Evolutionary conservation across 345 rosid genomes (phyloP).

Genomic region (Dipteronia dyeriana): DNA sequence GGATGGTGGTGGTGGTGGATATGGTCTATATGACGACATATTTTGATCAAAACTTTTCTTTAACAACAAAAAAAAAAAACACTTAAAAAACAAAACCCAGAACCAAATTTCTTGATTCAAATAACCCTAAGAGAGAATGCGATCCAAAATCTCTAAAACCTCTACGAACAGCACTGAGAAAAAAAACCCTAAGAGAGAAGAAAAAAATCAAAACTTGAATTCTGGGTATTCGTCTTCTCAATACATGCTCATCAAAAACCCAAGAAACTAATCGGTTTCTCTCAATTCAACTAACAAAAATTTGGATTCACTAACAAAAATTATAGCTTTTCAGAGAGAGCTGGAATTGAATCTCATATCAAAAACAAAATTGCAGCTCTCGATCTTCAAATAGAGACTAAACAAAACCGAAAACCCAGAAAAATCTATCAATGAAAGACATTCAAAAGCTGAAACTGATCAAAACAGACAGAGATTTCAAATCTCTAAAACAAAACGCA

Average conservation of each 20-base stretch:
- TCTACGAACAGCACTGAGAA: background rate
- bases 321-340: background rate
- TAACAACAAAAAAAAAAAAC: too few species aligned
- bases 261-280: background rate
- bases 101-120: background rate
- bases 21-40: conserved; percentile 55
- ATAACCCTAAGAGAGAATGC: conserved; percentile 11
- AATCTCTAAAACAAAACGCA: background rate
- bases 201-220: background rate
- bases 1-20: conserved; percentile 54
- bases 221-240: background rate
- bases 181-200: background rate
- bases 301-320: background rate
- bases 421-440: background rate
- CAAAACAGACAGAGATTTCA: background rate
- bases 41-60: conserved; percentile 7
- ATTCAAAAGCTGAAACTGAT: background rate
- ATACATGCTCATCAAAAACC: background rate
- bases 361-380: background rate
- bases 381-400: background rate
- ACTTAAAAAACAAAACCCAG: background rate
- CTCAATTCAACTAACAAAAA: too few species aligned
- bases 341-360: background rate
- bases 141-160: background rate
- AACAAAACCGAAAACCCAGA: background rate